Percentiles rank a stretch among this genome's conserved stretches.
Conservation (phyloP, 495 filamentous ascomycete species). For the Aspergillus sparsus region DNA sequence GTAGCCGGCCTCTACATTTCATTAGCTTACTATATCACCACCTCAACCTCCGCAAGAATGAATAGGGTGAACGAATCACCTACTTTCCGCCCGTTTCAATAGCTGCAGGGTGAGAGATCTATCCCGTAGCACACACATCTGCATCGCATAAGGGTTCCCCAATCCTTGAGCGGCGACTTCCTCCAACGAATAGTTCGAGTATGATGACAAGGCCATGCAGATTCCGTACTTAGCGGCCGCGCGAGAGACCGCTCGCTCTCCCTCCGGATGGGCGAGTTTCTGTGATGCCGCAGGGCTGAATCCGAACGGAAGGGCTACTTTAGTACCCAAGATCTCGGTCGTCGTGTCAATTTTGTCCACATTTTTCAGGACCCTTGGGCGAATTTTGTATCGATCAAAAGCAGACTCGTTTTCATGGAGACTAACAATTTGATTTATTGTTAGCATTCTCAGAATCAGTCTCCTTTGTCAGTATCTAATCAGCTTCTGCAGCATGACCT, state of each 20-base stretch:
- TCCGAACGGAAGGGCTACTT: constrained; percentile 72
- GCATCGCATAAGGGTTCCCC: constrained; percentile 54
- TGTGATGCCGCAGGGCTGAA: constrained; percentile 85
- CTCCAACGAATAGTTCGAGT: constrained; percentile 52
- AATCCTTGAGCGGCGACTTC: constrained; percentile 48
- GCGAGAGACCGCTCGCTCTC: constrained; percentile 76
- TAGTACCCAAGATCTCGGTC: constrained; percentile 47
- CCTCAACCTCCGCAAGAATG: not conserved
- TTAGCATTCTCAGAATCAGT: too few species aligned
- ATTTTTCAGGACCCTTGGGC: constrained; percentile 56
- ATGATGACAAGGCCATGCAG: constrained; percentile 57
- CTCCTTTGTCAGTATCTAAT: not conserved
- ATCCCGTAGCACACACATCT: constrained; percentile 96
- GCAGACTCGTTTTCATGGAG: constrained; percentile 53
- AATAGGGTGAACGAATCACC: constrained; percentile 3
- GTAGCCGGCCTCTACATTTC: constrained; percentile 63
- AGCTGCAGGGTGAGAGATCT: constrained; percentile 81
- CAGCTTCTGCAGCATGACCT: not conserved
- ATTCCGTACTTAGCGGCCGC: constrained; percentile 76
- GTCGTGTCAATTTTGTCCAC: constrained; percentile 52
- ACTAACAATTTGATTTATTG: too few species aligned
- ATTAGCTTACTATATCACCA: not conserved
- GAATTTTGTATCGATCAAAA: constrained; percentile 55
- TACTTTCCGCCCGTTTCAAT: constrained; percentile 77
- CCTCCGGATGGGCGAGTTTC: constrained; percentile 82